Conservation (phyloP, 495 filamentous ascomycete genomes). For the Xylaria scruposa region DNA sequence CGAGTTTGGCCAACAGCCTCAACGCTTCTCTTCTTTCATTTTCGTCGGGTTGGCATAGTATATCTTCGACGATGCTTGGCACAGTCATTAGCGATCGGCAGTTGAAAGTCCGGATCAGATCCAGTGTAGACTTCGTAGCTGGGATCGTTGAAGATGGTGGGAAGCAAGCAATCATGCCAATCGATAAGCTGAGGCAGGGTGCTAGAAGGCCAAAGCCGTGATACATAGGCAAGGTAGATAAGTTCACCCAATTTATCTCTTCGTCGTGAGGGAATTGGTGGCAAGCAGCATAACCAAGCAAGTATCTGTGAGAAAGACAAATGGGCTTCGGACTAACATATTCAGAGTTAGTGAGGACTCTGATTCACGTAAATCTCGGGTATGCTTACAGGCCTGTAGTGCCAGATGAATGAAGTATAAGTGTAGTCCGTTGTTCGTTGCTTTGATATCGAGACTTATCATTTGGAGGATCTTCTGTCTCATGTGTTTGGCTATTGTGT, state of each 20-base stretch:
- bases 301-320: slow-evolving; percentile 48
- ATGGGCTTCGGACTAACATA: slow-evolving; percentile 50
- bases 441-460: not conserved
- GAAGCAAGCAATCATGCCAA: slow-evolving; percentile 51
- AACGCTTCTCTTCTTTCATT: slow-evolving; percentile 29
- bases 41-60: slow-evolving; percentile 37
- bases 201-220: slow-evolving; percentile 53
- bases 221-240: slow-evolving; percentile 54
- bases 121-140: slow-evolving; percentile 37
- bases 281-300: slow-evolving; percentile 47
- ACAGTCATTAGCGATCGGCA: slow-evolving; percentile 53
- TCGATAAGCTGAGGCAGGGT: slow-evolving; percentile 45
- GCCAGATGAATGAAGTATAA: slow-evolving; percentile 57
- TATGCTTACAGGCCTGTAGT: slow-evolving; percentile 49
- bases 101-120: slow-evolving; percentile 36
- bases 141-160: slow-evolving; percentile 42
- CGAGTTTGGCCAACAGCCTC: slow-evolving; percentile 35
- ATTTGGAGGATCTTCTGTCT: not conserved
- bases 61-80: slow-evolving; percentile 55
- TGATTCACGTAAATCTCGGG: not conserved
- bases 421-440: slow-evolving; percentile 32
- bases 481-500: not conserved
- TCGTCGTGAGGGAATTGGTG: slow-evolving; percentile 42
- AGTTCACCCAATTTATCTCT: slow-evolving; percentile 40
- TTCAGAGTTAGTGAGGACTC: not conserved